Evolutionary conservation across 140 eudicot species (phyloP), one percentile per base, ranked within the genome.

Genomic region (Flaveria floridana): DNA sequence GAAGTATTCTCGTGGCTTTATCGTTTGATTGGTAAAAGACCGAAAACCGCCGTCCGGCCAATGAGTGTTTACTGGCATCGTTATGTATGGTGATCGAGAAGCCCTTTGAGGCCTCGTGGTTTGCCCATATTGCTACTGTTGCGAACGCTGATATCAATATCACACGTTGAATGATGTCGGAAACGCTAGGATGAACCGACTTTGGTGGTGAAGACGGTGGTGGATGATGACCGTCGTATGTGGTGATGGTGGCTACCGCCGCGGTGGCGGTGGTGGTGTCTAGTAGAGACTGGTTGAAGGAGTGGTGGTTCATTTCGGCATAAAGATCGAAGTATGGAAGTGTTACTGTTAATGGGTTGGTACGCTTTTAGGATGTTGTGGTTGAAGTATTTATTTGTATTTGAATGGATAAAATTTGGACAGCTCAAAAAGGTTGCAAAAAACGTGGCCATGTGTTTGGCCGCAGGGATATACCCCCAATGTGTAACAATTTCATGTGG

Each of bases 71-170:
- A 10, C 68, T 63, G 4, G 89, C 80, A n/a, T 85, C 89, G 70
- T 89, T 91, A 68, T 68, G 68, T 28, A 87, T 57, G 21, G 79
- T 71, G 72, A 91, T 58, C 55, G 76, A 18, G 68, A 85, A 87
- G 25, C 97, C 94, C 81, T 85, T 91, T 5, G 96, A 87, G 12
- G 95, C 88, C 58, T 88, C 93, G 19, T 83, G 80, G 53, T 85
- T 89, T 12, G 97, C 96, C 89, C 88, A 88, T 30, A 83, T 7
- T 11, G 95, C 79, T 28, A 88, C 1, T 71, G 66, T 16, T 58
- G 83, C 88, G 13, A 91, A 46, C n/a, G 66, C 10, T 11, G 82
- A 51, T 51, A 91, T 56, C 0, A 84, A 50, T 66, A 65, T 18
- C 0, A 91, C 9, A 12, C 97, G 89, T 14, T 67, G 63, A 34